Conservation (phyloP, 257 asterid species). For the Petunia axillaris region DNA sequence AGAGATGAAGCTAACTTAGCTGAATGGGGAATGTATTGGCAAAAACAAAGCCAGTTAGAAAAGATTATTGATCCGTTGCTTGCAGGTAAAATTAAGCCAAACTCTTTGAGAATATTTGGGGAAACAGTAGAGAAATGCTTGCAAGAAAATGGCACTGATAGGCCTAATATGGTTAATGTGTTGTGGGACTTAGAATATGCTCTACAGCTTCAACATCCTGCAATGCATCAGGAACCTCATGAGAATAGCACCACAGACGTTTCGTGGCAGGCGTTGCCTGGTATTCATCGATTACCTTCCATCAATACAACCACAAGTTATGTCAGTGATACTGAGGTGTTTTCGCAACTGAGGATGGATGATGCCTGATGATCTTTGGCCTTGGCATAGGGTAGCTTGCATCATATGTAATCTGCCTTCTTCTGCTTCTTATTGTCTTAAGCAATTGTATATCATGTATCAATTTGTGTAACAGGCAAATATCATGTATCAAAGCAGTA, state of each 20-base stretch:
- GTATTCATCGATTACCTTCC: slow-evolving; percentile 44
- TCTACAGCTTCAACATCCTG: slow-evolving; percentile 46
- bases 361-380: slow-evolving; percentile 44
- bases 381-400: neutral
- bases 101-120: slow-evolving; percentile 54
- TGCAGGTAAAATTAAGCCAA: slow-evolving; percentile 46
- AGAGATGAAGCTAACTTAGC: slow-evolving; percentile 54
- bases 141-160: slow-evolving; percentile 47
- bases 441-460: neutral
- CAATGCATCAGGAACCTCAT: slow-evolving; percentile 28
- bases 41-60: slow-evolving; percentile 44
- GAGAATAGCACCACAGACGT: slow-evolving; percentile 50
- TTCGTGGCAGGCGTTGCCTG: slow-evolving; percentile 40
- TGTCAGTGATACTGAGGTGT: slow-evolving; percentile 39
- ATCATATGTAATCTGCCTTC: neutral
- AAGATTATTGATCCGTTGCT: slow-evolving; percentile 57
- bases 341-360: slow-evolving; percentile 43
- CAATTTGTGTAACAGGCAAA: no score
- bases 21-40: slow-evolving; percentile 58
- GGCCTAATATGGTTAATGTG: slow-evolving; percentile 65
- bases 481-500: neutral
- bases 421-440: neutral
- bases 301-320: slow-evolving; percentile 20
- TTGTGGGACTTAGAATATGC: slow-evolving; percentile 71
- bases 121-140: slow-evolving; percentile 56